Evolutionary conservation across 352 stramenopile species (phyloP).

Genomic region (Globisporangium acanthophoron): DNA sequence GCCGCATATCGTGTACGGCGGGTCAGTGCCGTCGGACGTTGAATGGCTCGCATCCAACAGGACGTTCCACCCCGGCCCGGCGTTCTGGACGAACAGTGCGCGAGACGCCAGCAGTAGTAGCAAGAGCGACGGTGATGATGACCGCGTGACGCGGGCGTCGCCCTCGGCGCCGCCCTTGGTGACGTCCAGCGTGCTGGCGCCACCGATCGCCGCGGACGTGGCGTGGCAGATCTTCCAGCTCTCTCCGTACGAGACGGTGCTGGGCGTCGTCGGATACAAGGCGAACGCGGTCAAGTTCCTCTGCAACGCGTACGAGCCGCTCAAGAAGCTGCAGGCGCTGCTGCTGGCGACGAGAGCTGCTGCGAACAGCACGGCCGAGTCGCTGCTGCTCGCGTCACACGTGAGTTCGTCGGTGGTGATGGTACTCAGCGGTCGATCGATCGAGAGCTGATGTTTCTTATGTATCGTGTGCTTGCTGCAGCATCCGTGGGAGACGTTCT

Average conservation of each 20-base stretch:
- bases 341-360: slow-evolving; percentile 31
- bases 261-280: slow-evolving; percentile 56
- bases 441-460: not conserved
- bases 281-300: slow-evolving; percentile 62
- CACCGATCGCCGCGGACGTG: slow-evolving; percentile 68
- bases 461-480: slow-evolving; percentile 13
- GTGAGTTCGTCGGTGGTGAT: slow-evolving; percentile 18
- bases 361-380: not conserved
- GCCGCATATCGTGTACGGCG: slow-evolving; percentile 72
- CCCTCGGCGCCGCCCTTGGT: slow-evolving; percentile 2
- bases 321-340: slow-evolving; percentile 53
- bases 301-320: slow-evolving; percentile 54
- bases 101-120: slow-evolving; percentile 3
- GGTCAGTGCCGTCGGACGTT: slow-evolving; percentile 39
- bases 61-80: slow-evolving; percentile 77
- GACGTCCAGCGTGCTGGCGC: slow-evolving; percentile 55
- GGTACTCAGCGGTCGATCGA: not conserved
- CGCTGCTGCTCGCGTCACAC: slow-evolving; percentile 31
- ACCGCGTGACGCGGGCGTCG: not conserved
- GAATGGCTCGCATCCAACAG: slow-evolving; percentile 58
- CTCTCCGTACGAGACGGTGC: slow-evolving; percentile 65
- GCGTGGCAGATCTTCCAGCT: slow-evolving; percentile 82
- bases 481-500: slow-evolving; percentile 87
- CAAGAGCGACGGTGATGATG: not conserved
- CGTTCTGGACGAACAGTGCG: slow-evolving; percentile 38